phyloP scores from a whole-genome alignment of 306 rosid species.

The Quercus alba region DNA sequence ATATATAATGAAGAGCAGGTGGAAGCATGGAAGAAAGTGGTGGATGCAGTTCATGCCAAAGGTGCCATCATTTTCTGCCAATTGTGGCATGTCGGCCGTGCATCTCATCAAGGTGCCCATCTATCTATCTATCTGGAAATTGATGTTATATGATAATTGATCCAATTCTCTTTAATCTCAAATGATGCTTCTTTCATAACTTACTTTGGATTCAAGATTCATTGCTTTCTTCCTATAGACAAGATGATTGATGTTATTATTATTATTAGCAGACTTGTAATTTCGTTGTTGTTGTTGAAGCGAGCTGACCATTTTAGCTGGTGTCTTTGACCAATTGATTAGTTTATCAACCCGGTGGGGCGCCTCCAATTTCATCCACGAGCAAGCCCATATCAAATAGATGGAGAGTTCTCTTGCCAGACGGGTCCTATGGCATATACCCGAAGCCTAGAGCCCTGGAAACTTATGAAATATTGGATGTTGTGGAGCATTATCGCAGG shows the following conservation, averaged over 20 bases:
- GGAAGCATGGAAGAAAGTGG: conserved; percentile 78
- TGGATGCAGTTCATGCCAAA: conserved; percentile 83
- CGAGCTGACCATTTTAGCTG: not conserved
- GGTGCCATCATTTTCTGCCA: conserved; percentile 84
- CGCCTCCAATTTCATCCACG: conserved; percentile 75
- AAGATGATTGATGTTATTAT: no score
- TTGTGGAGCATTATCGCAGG: conserved; percentile 71
- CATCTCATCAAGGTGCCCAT: conserved; percentile 57
- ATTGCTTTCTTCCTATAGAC: no score
- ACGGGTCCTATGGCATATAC: conserved; percentile 70
- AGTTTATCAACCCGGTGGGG: conserved; percentile 80
- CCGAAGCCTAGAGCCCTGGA: conserved; percentile 56
- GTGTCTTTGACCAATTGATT: conserved; percentile 11
- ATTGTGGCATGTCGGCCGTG: conserved; percentile 96
- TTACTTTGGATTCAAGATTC: no score
- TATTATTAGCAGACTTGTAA: not conserved
- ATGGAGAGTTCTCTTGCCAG: conserved; percentile 75
- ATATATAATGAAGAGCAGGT: conserved; percentile 56
- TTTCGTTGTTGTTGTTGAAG: not conserved
- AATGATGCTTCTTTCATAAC: no score
- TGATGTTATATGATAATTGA: no score
- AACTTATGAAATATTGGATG: conserved; percentile 49
- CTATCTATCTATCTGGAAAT: no score
- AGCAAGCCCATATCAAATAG: conserved; percentile 52
- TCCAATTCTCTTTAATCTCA: not conserved